A percentile compares a stretch with the other conserved stretches of the same genome.
These are phyloP conservation scores for Hsuehochloa calcarea DNA, from an alignment of 176 grass and related monocot species.

Conservation along the genomic window DNA sequence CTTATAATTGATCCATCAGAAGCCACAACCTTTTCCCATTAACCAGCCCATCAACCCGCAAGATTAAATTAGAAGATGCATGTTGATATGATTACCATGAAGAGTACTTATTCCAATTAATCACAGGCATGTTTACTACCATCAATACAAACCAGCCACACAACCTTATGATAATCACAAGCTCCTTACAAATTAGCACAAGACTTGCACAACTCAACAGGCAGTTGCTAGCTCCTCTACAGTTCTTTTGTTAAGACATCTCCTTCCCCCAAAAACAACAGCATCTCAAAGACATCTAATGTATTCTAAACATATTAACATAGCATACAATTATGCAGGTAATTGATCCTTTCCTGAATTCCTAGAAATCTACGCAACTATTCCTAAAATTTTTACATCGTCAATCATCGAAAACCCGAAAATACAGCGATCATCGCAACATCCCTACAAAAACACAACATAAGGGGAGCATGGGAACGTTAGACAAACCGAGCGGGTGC, in stretches of 20 bases:
- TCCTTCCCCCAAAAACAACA: not conserved
- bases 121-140: not conserved
- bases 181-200: not conserved
- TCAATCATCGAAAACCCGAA: not conserved
- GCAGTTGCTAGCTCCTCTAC: not conserved
- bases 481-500: constrained; percentile 77
- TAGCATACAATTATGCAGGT: not conserved
- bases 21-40: not conserved
- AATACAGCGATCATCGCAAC: not conserved
- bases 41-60: not conserved
- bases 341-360: not conserved
- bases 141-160: not conserved
- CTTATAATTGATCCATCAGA: not conserved
- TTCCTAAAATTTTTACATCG: not conserved
- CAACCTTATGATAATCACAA: not conserved
- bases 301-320: not conserved
- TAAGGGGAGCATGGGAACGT: not conserved
- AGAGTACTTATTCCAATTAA: not conserved
- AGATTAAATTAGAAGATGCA: not conserved
- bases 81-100: not conserved
- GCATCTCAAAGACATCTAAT: not conserved
- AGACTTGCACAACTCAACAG: not conserved
- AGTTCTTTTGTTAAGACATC: not conserved
- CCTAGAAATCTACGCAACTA: not conserved
- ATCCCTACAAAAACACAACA: not conserved